phyloP scores from a whole-genome alignment of 176 grass and related monocot species.

The Oropetium thomaeum region DNA sequence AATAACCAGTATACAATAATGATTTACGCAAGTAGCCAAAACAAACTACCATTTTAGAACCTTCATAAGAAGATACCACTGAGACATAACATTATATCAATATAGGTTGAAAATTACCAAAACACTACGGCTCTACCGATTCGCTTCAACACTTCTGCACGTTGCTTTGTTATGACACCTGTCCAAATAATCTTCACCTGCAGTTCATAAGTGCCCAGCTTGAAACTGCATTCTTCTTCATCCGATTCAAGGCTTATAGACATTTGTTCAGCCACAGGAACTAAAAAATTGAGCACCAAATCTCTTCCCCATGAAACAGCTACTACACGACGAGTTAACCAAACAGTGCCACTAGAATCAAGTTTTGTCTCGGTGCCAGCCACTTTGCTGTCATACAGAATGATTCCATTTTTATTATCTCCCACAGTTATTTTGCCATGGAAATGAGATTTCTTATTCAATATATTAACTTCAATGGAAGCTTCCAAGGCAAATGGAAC shows the following conservation, averaged over 20 bases:
- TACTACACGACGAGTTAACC: background rate
- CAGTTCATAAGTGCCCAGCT: background rate
- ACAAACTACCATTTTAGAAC: too few relatives aligned
- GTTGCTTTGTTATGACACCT: background rate
- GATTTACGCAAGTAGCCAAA: too few relatives aligned
- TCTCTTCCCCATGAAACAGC: background rate
- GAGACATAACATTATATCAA: too few relatives aligned
- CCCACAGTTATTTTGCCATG: constrained; percentile 1
- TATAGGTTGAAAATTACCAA: background rate
- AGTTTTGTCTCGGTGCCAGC: background rate
- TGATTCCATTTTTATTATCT: background rate
- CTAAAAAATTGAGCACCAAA: background rate
- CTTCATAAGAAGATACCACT: too few relatives aligned
- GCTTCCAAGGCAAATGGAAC: background rate
- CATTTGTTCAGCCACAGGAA: background rate
- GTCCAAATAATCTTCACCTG: background rate
- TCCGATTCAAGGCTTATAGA: background rate
- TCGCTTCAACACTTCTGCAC: background rate
- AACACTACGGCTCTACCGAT: background rate
- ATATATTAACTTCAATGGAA: background rate
- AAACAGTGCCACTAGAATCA: background rate
- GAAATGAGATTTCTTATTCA: background rate
- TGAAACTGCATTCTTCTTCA: background rate
- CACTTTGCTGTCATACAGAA: background rate
- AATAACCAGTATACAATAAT: too few relatives aligned